Conservation (phyloP, 2,329 filamentous ascomycete species). For the Colletotrichum musae region DNA sequence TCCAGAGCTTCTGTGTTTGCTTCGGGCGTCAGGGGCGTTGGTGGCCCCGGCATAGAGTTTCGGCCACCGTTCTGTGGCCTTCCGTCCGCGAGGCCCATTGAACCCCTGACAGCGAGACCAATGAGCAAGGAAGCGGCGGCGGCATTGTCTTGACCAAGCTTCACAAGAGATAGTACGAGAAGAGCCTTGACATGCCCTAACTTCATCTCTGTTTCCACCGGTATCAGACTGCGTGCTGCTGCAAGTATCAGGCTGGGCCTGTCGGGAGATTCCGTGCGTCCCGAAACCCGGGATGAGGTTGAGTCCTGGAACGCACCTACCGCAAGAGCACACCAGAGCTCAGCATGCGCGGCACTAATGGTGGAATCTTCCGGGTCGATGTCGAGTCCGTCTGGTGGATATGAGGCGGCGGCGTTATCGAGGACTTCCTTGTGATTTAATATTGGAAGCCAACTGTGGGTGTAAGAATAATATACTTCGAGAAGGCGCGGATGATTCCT, state of each 20-base stretch:
- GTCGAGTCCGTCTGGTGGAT: slow-evolving; percentile 53
- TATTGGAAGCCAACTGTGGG: slow-evolving; percentile 83
- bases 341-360: slow-evolving; percentile 63
- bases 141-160: slow-evolving; percentile 71
- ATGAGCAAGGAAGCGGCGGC: slow-evolving; percentile 75
- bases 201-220: slow-evolving; percentile 57
- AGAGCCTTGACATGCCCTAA: slow-evolving; percentile 67
- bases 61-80: background rate
- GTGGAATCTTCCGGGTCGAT: slow-evolving; percentile 44
- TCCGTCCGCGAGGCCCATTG: slow-evolving; percentile 33
- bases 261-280: slow-evolving; percentile 48
- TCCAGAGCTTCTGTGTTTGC: slow-evolving; percentile 22
- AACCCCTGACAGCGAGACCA: slow-evolving; percentile 70
- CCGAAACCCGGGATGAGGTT: slow-evolving; percentile 40
- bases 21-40: slow-evolving; percentile 12
- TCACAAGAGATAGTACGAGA: slow-evolving; percentile 73
- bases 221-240: slow-evolving; percentile 64
- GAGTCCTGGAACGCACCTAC: slow-evolving; percentile 70
- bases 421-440: slow-evolving; percentile 74
- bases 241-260: slow-evolving; percentile 57
- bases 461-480: slow-evolving; percentile 82
- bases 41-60: slow-evolving; percentile 10
- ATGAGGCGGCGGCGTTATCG: slow-evolving; percentile 62
- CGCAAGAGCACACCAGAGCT: slow-evolving; percentile 73
- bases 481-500: slow-evolving; percentile 72